Conservation (phyloP, 2,329 filamentous ascomycete genomes). For the Fusarium hainanense region DNA sequence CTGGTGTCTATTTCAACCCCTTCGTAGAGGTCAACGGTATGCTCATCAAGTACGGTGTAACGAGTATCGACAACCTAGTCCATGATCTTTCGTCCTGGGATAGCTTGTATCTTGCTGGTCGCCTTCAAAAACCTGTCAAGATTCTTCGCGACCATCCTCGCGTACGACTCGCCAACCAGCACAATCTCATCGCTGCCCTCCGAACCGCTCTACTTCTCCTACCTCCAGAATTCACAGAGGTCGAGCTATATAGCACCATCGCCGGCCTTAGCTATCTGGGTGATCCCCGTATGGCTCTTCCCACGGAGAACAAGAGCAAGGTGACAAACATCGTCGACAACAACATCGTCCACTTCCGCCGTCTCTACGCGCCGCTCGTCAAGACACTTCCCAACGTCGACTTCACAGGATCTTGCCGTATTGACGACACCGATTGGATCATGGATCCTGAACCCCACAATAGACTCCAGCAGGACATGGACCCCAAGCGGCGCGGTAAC, state of each 20-base stretch:
- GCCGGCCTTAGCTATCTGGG: slow-evolving; percentile 93
- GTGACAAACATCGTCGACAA: slow-evolving; percentile 93
- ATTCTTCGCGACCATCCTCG: slow-evolving; percentile 93
- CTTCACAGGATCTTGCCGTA: slow-evolving; percentile 69
- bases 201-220: slow-evolving; percentile 90
- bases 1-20: slow-evolving; percentile 97
- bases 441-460: slow-evolving; percentile 67
- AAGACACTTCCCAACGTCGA: slow-evolving; percentile 88
- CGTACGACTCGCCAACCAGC: slow-evolving; percentile 93
- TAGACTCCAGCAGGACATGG: slow-evolving; percentile 87
- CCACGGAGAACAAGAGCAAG: slow-evolving; percentile 91
- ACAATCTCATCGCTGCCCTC: slow-evolving; percentile 92
- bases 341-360: slow-evolving; percentile 91
- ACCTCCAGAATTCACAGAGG: slow-evolving; percentile 85
- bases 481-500: slow-evolving; percentile 88
- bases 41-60: slow-evolving; percentile 97
- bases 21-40: slow-evolving; percentile 95
- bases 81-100: slow-evolving; percentile 91
- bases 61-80: slow-evolving; percentile 90
- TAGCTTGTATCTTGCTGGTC: slow-evolving; percentile 93
- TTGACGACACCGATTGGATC: slow-evolving; percentile 55
- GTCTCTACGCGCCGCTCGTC: slow-evolving; percentile 89
- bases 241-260: slow-evolving; percentile 89
- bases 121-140: slow-evolving; percentile 97
- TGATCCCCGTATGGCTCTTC: slow-evolving; percentile 93